Base-by-base conservation (phyloP, 2,329 filamentous ascomycete genomes). In the Diaporthe longicolla region DNA sequence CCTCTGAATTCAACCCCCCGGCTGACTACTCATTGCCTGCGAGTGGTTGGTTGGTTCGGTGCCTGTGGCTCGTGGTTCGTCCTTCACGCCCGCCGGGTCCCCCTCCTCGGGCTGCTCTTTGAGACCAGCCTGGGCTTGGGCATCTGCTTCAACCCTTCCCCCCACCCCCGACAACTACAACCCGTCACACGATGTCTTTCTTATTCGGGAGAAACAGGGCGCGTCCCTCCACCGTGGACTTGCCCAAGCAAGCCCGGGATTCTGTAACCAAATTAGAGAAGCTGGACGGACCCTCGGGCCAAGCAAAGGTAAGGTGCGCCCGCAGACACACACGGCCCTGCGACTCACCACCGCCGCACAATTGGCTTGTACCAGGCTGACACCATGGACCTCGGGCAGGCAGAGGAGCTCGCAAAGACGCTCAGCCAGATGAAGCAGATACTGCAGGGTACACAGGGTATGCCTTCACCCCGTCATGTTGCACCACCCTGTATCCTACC, bases 371-470 rank as follows among this genome's bases (percentile, higher is more conserved):
- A 71, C 50, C n/a, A 70, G 17, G 32, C 72, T 74, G 74, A 73
- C 58, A 45, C 13, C 5, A 29, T 50, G 45, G 35, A 11, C 26
- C n/a, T 29, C 26, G 10, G 50, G 68, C 79, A 98, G 95, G 89
- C 92, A 76, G 96, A 98, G 81, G 95, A 98, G 81, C 89, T 99
- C 76, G 89, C 94, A 65, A 94, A 95, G 81, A 92, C 95, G 78
- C 89, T 99, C 76, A 89, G 89, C 70, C 94, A 97, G 83, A 97
- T 98, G 93, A 98, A 98, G 84, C 86, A 95, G 76, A 91, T 97
- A 74, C 90, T 99, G 19, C 96, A 98, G 87, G 97, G 96, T 77
- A 98, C 95, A 75, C 94, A 94, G 84, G 95, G 95, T 97, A 88
- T 40, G 72, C 40, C 59, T 57, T 55, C 9, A 21, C 48, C 57